Percentiles rank a stretch among this genome's conserved stretches.
Conservation (phyloP, 805 yeast species). For the Yarrowia sp. region DNA sequence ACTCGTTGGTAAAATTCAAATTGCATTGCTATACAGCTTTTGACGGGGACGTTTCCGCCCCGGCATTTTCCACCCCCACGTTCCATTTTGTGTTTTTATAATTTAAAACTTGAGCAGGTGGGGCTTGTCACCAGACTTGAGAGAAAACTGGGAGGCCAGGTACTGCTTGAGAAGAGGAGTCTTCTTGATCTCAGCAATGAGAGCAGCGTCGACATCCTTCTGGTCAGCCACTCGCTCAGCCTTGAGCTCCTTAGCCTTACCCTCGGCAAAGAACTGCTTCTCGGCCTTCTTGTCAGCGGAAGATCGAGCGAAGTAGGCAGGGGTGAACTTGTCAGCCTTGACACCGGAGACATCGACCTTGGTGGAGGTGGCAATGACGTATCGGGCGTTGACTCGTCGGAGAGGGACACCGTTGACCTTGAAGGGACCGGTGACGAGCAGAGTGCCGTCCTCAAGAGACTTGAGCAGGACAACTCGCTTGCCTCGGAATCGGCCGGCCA, state of each 20-base stretch:
- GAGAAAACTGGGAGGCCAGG: slow-evolving; percentile 93
- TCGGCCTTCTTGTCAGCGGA: slow-evolving; percentile 83
- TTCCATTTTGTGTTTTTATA: slow-evolving; percentile 39
- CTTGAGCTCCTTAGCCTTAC: slow-evolving; percentile 84
- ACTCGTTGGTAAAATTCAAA: neutral
- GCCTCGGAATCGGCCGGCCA: slow-evolving; percentile 99
- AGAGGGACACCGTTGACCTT: slow-evolving; percentile 99
- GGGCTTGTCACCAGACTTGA: slow-evolving; percentile 98
- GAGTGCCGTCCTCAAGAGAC: slow-evolving; percentile 96
- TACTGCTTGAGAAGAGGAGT: slow-evolving; percentile 97
- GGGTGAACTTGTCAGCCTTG: slow-evolving; percentile 89
- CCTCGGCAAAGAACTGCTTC: slow-evolving; percentile 86
- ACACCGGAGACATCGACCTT: slow-evolving; percentile 78
- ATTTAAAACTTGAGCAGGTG: slow-evolving; percentile 94
- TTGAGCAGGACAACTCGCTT: slow-evolving; percentile 98
- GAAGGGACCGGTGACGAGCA: slow-evolving; percentile 98
- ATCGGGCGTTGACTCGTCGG: slow-evolving; percentile 98
- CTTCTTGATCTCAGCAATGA: slow-evolving; percentile 93
- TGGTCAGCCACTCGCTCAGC: slow-evolving; percentile 97
- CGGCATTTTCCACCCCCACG: slow-evolving; percentile 36
- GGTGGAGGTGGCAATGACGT: slow-evolving; percentile 99
- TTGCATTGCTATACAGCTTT: slow-evolving; percentile 38
- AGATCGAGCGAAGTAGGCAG: slow-evolving; percentile 96
- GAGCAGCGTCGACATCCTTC: slow-evolving; percentile 90
- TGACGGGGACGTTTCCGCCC: neutral